These are phyloP conservation scores for Lasiodiplodia gonubiensis DNA, from an alignment of 2,329 filamentous ascomycete genomes.

Conservation along the genomic window DNA sequence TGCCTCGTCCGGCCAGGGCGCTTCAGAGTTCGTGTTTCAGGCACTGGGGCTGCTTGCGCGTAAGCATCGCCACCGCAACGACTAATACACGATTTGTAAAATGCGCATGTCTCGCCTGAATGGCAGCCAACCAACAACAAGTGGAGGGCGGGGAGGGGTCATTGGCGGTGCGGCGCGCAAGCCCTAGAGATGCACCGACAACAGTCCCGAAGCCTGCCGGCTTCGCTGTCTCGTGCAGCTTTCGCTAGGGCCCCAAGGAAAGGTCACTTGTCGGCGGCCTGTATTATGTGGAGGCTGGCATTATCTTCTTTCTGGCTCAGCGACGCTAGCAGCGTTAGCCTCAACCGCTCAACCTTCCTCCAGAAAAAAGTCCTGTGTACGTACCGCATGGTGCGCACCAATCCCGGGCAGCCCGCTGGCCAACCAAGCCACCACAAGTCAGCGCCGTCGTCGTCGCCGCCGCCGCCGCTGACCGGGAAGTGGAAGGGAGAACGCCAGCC, in stretches of 20 bases:
- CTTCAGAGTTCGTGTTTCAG: slow-evolving; percentile 15
- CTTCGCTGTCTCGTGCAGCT: not conserved
- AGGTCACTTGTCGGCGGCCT: not conserved
- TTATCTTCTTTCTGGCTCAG: not conserved
- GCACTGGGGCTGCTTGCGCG: slow-evolving; percentile 19
- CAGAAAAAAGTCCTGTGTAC: not conserved
- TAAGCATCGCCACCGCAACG: slow-evolving; percentile 24
- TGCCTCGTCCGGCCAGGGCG: slow-evolving; percentile 1
- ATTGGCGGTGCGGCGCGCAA: slow-evolving; percentile 2
- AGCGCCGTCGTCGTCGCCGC: not conserved
- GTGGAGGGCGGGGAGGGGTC: not conserved
- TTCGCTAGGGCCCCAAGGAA: not conserved
- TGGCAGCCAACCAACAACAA: not conserved
- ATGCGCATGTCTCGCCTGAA: slow-evolving; percentile 10
- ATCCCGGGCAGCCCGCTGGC: not conserved
- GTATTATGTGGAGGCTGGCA: not conserved
- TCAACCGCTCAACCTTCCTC: slow-evolving; percentile 20
- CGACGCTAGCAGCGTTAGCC: slow-evolving; percentile 15
- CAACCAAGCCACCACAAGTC: slow-evolving; percentile 19
- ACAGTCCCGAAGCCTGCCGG: slow-evolving; percentile 7
- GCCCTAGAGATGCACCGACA: slow-evolving; percentile 21
- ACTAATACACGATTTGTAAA: slow-evolving; percentile 12
- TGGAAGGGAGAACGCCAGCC: not conserved
- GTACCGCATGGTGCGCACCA: not conserved
- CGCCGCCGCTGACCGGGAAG: not conserved